Percentiles rank a stretch among this genome's conserved stretches.
Evolutionary conservation across 2,329 filamentous ascomycete species (phyloP).

Genomic region (Aureobasidium uvarum): DNA sequence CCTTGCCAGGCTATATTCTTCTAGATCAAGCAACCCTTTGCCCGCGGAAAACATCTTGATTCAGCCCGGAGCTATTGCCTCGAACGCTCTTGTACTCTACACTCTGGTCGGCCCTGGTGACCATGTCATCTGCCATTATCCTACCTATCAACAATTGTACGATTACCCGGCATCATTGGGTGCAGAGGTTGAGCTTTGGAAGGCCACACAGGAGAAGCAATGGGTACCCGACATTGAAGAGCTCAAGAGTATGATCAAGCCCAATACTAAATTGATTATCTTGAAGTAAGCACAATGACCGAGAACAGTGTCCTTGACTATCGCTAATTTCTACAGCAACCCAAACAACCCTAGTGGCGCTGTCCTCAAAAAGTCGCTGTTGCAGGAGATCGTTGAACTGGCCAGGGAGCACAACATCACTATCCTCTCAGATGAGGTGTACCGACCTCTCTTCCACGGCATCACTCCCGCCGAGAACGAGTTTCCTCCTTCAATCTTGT

Average conservation of each 20-base stretch:
- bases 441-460: conserved; percentile 76
- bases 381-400: conserved; percentile 62
- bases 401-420: conserved; percentile 63
- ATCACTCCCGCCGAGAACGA: conserved; percentile 54
- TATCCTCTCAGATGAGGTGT: conserved; percentile 77
- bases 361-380: conserved; percentile 60
- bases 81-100: conserved; percentile 81
- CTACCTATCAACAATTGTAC: conserved; percentile 76
- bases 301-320: neutral
- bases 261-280: conserved; percentile 69
- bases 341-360: conserved; percentile 81
- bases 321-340: conserved; percentile 53
- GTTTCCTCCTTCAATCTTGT: conserved; percentile 66
- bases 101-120: conserved; percentile 54
- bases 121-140: neutral
- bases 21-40: conserved; percentile 50
- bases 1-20: conserved; percentile 64
- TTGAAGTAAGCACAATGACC: conserved; percentile 48
- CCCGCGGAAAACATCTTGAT: conserved; percentile 67
- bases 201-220: conserved; percentile 60
- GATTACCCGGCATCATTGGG: conserved; percentile 70
- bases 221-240: conserved; percentile 68
- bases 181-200: conserved; percentile 75
- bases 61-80: conserved; percentile 75
- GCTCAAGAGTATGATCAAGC: conserved; percentile 62